These are phyloP conservation scores for Leccinum sublutescens DNA, from an alignment of 768 basidiomycete genomes.

Conservation along the genomic window DNA sequence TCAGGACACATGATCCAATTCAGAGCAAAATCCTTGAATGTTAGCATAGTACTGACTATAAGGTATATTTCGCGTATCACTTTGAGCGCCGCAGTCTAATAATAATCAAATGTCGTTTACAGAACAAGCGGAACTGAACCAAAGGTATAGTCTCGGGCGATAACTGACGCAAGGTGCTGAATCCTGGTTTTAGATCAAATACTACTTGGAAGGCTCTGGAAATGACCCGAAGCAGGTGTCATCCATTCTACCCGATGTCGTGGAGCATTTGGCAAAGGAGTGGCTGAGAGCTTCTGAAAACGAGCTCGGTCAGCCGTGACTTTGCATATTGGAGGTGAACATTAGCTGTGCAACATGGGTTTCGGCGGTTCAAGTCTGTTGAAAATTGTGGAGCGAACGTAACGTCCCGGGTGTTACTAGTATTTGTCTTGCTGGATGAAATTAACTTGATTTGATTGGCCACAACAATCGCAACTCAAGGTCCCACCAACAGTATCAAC, in stretches of 20 bases:
- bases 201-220: constrained; percentile 82
- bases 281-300: constrained; percentile 73
- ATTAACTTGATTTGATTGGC: no score
- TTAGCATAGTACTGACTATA: constrained; percentile 64
- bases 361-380: no score
- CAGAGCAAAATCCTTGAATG: constrained; percentile 44
- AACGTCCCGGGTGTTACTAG: no score
- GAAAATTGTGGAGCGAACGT: no score
- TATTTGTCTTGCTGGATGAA: no score
- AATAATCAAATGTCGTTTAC: not conserved
- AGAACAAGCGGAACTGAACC: constrained; percentile 92
- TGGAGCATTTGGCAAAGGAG: constrained; percentile 54
- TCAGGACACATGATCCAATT: constrained; percentile 88
- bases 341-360: not conserved
- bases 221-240: constrained; percentile 46
- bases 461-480: not conserved
- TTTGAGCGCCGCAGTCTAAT: not conserved
- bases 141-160: constrained; percentile 48
- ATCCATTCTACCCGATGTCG: constrained; percentile 50
- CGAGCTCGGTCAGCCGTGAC: constrained; percentile 36
- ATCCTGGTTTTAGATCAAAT: constrained; percentile 60
- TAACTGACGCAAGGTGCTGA: not conserved
- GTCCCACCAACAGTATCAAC: not conserved
- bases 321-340: not conserved
- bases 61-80: constrained; percentile 43